A percentile compares a stretch with the other conserved stretches of the same genome.
Conservation (phyloP, 116 monocot genomes). For the Dioscorea cayenensis region DNA sequence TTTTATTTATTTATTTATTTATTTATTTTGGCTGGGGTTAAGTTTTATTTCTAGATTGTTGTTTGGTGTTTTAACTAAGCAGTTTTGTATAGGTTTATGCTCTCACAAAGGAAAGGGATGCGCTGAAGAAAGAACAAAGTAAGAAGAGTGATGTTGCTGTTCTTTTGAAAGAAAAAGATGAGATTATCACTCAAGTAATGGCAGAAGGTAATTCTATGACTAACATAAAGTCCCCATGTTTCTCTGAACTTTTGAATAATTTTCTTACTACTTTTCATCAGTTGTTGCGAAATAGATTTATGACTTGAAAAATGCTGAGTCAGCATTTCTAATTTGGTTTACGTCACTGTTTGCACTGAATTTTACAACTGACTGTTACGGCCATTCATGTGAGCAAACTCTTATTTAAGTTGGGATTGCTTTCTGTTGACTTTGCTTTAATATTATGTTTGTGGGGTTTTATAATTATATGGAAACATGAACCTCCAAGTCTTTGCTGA, state of each 20-base stretch:
- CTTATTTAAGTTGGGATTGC: background rate
- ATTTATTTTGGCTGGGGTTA: background rate
- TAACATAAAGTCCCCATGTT: background rate
- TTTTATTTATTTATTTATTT: background rate
- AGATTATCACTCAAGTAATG: conserved; percentile 98
- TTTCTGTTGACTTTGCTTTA: background rate
- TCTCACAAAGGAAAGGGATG: conserved; percentile 93
- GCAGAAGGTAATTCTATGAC: conserved; percentile 77
- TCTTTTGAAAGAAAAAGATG: conserved; percentile 99
- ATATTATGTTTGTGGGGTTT: background rate
- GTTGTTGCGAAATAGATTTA: background rate
- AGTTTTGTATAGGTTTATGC: conserved; percentile 67
- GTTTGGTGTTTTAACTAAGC: background rate
- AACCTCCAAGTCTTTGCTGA: conserved; percentile 9
- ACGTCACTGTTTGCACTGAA: too few species aligned
- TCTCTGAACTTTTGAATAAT: background rate
- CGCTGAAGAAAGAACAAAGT: conserved; percentile 91
- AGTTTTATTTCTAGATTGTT: background rate
- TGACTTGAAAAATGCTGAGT: background rate
- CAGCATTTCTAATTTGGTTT: too few species aligned
- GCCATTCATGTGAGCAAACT: too few species aligned
- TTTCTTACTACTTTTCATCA: background rate
- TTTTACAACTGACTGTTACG: too few species aligned
- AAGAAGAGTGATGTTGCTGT: conserved; percentile 84
- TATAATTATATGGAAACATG: background rate